These are phyloP conservation scores for Tolypocladium nubicola DNA, from an alignment of 2,329 filamentous ascomycete species.

Conservation along the genomic window DNA sequence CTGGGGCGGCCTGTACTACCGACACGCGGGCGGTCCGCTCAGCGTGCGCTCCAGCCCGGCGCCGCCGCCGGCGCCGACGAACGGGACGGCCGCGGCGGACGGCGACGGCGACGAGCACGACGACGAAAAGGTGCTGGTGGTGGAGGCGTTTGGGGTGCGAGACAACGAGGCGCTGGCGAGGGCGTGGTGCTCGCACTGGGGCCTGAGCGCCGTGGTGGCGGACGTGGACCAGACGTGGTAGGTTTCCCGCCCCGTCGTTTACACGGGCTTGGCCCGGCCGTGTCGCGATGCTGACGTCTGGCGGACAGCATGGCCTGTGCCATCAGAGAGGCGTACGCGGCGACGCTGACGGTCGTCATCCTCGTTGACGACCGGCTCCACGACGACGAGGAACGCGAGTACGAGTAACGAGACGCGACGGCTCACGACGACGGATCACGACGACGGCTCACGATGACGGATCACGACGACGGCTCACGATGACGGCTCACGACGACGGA, in stretches of 20 bases:
- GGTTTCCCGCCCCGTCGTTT: conserved; percentile 14
- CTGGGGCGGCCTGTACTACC: conserved; percentile 44
- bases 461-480: too few relatives aligned
- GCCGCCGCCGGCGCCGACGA: conserved; percentile 8
- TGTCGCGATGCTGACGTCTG: conserved; percentile 7
- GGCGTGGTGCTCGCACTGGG: conserved; percentile 71
- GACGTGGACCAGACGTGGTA: conserved; percentile 59
- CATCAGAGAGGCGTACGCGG: conserved; percentile 65
- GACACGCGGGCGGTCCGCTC: conserved; percentile 10
- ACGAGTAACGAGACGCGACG: not conserved
- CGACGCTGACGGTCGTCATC: conserved; percentile 62
- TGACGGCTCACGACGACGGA: not conserved
- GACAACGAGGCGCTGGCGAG: conserved; percentile 70
- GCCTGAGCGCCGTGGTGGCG: conserved; percentile 59
- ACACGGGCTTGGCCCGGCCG: too few relatives aligned
- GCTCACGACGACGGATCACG: not conserved
- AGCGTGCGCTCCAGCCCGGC: conserved; percentile 25
- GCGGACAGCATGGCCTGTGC: conserved; percentile 55
- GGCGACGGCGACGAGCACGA: conserved; percentile 31
- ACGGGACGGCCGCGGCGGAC: conserved; percentile 1
- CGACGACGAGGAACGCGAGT: conserved; percentile 27
- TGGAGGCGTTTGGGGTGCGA: conserved; percentile 61
- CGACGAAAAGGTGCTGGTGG: conserved; percentile 56
- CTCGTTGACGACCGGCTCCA: conserved; percentile 44
- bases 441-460: not conserved